A percentile compares a stretch with the other conserved stretches of the same genome.
Conservation (phyloP, 2,329 filamentous ascomycete genomes). For the Epichloe sp. region DNA sequence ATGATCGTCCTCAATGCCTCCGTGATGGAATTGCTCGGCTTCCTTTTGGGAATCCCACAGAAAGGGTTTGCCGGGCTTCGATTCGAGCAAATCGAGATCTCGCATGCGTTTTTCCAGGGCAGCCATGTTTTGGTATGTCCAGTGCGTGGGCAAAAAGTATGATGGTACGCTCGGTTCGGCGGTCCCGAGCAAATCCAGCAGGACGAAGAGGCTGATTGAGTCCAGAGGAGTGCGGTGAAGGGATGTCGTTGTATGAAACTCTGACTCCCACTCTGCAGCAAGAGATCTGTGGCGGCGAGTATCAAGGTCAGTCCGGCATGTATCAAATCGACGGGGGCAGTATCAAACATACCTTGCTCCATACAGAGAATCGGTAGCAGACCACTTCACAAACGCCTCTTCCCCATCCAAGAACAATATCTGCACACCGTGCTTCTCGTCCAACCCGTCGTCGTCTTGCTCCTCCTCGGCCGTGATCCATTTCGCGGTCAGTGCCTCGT, state of each 20-base stretch:
- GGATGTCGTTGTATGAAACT: slow-evolving; percentile 56
- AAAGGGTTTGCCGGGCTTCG: slow-evolving; percentile 39
- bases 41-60: slow-evolving; percentile 49
- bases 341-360: slow-evolving; percentile 52
- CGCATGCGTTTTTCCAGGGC: slow-evolving; percentile 62
- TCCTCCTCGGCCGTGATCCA: slow-evolving; percentile 59
- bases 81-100: slow-evolving; percentile 50
- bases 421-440: slow-evolving; percentile 73
- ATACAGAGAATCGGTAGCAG: slow-evolving; percentile 71
- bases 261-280: slow-evolving; percentile 67
- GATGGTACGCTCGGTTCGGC: slow-evolving; percentile 60
- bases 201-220: slow-evolving; percentile 75
- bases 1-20: slow-evolving; percentile 71
- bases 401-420: slow-evolving; percentile 87
- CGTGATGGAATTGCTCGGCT: slow-evolving; percentile 30
- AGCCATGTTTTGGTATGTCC: slow-evolving; percentile 75
- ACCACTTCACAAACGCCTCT: slow-evolving; percentile 80
- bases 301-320: not conserved
- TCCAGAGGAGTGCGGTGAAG: slow-evolving; percentile 61
- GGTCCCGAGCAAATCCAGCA: slow-evolving; percentile 79
- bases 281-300: slow-evolving; percentile 37
- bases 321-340: not conserved
- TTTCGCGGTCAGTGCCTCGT: slow-evolving; percentile 65
- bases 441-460: slow-evolving; percentile 44
- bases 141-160: slow-evolving; percentile 83